Evolutionary conservation across 2,329 filamentous ascomycete genomes (phyloP), one percentile per base, ranked within the genome.

Genomic region (Aspergillus chevalieri): DNA sequence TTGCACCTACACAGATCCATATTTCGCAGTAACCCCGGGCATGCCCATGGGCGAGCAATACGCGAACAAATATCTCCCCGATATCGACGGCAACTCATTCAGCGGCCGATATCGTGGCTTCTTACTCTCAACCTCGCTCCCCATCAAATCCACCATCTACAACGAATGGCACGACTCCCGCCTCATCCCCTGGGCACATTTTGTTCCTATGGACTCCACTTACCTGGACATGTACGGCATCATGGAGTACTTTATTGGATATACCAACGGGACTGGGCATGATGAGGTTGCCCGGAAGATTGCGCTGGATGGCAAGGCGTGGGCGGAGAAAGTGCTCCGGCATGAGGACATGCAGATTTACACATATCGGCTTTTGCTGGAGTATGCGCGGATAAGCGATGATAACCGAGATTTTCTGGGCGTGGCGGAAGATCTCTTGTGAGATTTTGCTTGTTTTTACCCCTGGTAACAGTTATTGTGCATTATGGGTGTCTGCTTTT

Each of bases 81-180:
- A 98, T 67, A 86, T 98, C 52, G 93, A 98, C 68, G 93, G 93
- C 22, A 97, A 97, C 65, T 93, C 92, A 19, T 98, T 97, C 68
- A 90, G 85, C 12, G 93, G 93, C 1, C 85, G 93, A 12, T 98
- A 95, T 73, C 93, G 96, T 66, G 87, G 90, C 0, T 95, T 97
- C 65, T 73, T 98, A 47, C 80, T 83, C 57, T 91, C 85, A 63
- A 82, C 80, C 57, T 93, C 87, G 63, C 75, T 96, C 56, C 85
- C 91, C 17, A 93, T 89, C 73, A 98, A 98, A 73, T 83, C 92
- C 69, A 86, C 90, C n/a, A 71, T 98, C 34, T 97, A 96, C 66
- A 80, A 88, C 22, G 93, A 98, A 73, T 98, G 93, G 93, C 93
- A 97, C 65, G 79, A 84, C 49, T 91, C 96, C 66, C 95, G 92